These are phyloP conservation scores for Moesziomyces antarcticus DNA, from an alignment of 1,284 basidiomycete species.

Conservation along the genomic window DNA sequence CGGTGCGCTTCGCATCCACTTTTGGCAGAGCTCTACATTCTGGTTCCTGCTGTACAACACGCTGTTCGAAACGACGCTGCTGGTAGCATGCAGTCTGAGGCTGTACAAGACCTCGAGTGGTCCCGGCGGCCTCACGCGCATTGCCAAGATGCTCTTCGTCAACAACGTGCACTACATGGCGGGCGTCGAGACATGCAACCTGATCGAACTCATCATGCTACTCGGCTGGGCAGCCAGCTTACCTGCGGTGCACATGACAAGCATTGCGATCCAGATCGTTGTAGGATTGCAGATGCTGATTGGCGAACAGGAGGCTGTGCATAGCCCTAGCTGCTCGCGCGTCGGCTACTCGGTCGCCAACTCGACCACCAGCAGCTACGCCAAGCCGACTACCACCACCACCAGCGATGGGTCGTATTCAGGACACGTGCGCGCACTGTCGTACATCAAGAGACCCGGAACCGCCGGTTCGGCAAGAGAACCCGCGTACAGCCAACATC, in stretches of 20 bases:
- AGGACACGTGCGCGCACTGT: not conserved
- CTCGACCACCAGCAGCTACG: slow-evolving; percentile 6
- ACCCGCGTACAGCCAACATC: not conserved
- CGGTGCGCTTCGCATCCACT: slow-evolving; percentile 3
- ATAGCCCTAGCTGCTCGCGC: slow-evolving; percentile 29
- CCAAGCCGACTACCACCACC: slow-evolving; percentile 3
- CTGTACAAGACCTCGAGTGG: slow-evolving; percentile 33
- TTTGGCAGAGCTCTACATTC: slow-evolving; percentile 38
- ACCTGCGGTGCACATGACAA: slow-evolving; percentile 27
- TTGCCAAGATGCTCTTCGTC: slow-evolving; percentile 37
- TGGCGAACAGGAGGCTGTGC: slow-evolving; percentile 45
- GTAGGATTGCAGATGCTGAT: slow-evolving; percentile 43
- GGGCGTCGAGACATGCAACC: slow-evolving; percentile 30
- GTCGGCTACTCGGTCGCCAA: slow-evolving; percentile 8
- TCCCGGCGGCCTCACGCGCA: slow-evolving; percentile 30
- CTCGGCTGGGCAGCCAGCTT: slow-evolving; percentile 26
- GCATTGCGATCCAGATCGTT: slow-evolving; percentile 39
- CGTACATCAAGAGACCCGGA: slow-evolving; percentile 36
- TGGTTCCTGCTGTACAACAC: slow-evolving; percentile 50
- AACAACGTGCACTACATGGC: slow-evolving; percentile 54
- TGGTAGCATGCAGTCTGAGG: slow-evolving; percentile 18
- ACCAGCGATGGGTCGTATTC: slow-evolving; percentile 11
- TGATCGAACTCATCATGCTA: slow-evolving; percentile 30
- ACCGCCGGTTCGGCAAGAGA: slow-evolving; percentile 20
- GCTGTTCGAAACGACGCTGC: slow-evolving; percentile 25